These are phyloP conservation scores for Mrakiaceae sp. DNA, from an alignment of 1,284 basidiomycete species.

Conservation along the genomic window DNA sequence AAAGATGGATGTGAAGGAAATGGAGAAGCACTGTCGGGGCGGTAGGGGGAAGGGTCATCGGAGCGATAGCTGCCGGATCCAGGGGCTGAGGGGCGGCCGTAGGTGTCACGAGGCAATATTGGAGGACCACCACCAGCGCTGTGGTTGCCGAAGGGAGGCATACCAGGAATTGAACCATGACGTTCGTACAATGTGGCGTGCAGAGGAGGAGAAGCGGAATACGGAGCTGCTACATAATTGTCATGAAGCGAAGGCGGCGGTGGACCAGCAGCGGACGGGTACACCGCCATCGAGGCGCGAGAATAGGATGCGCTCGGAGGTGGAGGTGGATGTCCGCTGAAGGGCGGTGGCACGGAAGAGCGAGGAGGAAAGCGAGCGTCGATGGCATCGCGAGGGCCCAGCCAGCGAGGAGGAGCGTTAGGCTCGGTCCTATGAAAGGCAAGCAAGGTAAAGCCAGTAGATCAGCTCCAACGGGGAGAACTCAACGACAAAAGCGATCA, in stretches of 20 bases:
- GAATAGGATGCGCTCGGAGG: too few relatives aligned
- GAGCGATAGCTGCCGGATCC: neutral
- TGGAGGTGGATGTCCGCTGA: neutral
- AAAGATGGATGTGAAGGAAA: neutral
- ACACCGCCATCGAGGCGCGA: neutral
- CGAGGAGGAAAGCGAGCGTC: slow-evolving; percentile 4
- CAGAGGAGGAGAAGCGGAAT: too few relatives aligned
- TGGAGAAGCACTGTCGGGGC: neutral
- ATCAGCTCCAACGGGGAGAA: neutral
- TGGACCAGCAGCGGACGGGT: neutral
- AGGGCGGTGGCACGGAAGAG: neutral
- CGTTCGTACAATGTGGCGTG: too few relatives aligned
- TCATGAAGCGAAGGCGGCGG: too few relatives aligned
- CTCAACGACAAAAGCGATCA: neutral
- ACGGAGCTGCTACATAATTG: too few relatives aligned
- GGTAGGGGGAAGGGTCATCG: neutral
- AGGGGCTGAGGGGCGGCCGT: neutral
- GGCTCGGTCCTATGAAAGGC: neutral
- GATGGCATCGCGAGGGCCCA: neutral
- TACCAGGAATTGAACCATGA: too few relatives aligned
- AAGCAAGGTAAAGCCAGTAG: too few relatives aligned
- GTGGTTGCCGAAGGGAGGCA: too few relatives aligned
- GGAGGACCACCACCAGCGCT: too few relatives aligned
- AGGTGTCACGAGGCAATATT: too few relatives aligned
- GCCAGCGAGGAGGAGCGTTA: neutral